These are phyloP conservation scores for Pseudogymnoascus sp. DNA, from an alignment of 2,329 filamentous ascomycete species.

Conservation along the genomic window DNA sequence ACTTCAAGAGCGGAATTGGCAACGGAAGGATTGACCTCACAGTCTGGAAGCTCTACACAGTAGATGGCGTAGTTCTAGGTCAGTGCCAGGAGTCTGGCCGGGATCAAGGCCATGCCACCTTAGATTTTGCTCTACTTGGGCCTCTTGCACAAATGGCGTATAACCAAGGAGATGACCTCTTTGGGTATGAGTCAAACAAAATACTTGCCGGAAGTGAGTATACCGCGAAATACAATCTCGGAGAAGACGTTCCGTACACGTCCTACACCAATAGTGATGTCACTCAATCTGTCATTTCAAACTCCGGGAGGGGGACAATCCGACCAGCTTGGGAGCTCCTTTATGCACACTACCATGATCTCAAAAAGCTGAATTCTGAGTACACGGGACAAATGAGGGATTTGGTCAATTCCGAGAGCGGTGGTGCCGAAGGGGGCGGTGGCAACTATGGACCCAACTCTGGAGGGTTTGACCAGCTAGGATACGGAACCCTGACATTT, in stretches of 20 bases:
- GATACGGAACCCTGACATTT: conserved; percentile 28
- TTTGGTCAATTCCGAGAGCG: conserved; percentile 25
- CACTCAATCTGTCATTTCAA: conserved; percentile 29
- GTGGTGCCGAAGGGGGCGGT: conserved; percentile 36
- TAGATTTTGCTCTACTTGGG: conserved; percentile 33
- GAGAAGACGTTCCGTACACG: conserved; percentile 35
- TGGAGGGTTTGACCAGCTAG: conserved; percentile 35
- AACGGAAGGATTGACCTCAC: conserved; percentile 31
- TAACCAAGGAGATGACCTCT: conserved; percentile 37
- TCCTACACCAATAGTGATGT: conserved; percentile 33
- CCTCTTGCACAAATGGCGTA: conserved; percentile 34
- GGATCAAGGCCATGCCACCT: conserved; percentile 37
- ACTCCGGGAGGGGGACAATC: conserved; percentile 26
- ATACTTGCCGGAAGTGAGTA: conserved; percentile 33
- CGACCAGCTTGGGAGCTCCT: conserved; percentile 34
- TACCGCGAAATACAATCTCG: conserved; percentile 34
- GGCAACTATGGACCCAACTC: conserved; percentile 34
- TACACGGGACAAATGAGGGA: conserved; percentile 33
- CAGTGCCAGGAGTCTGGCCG: conserved; percentile 36
- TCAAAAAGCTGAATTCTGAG: conserved; percentile 31
- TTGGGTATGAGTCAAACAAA: conserved; percentile 26
- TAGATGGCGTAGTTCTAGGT: conserved; percentile 26
- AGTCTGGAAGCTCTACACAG: conserved; percentile 26
- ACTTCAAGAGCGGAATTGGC: conserved; percentile 33
- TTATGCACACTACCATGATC: conserved; percentile 31